Base-by-base conservation (phyloP, 208 protist species). In the Histomonas meleagridis region DNA sequence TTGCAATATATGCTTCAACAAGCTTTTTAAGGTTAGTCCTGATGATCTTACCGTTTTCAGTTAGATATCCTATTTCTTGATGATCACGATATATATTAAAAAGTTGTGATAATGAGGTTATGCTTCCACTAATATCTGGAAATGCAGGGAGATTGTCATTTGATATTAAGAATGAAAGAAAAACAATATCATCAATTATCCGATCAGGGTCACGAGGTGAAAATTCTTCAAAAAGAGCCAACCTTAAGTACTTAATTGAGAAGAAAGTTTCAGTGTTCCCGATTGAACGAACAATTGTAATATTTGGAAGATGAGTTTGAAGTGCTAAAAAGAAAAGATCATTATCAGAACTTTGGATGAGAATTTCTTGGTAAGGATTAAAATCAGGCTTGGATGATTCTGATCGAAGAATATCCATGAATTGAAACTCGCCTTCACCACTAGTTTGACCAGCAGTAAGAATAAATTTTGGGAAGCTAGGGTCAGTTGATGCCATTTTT, bases 401-500 rank as follows among this genome's bases (percentile, higher is more conserved):
- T 51, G 94, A 93, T 62, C 98, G 95, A 91, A 99, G 99, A 93
- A 97, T 99, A 91, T 98, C 96, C 90, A 99, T 98, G 92, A 99
- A 99, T 94, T 99, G 99, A 94, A 99, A 98, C 95, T 99, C 98
- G 32, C 98, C 98, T 95, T 99, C 98, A 3, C 98, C 98, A 16
- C 97, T 97, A 86, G 96, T 95, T 23, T 76, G 81, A 48, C 91
- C 91, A 53, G 91, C 92, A 18, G 90, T 93, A 90, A 92, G 93
- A 62, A 94, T 91, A 69, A 99, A 95, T 70, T 96, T 93, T 91
- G 97, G 96, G 65, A 92, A 99, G 12, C 46, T 5, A 16, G 40
- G 32, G 28, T 86, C 76, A 7, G 23, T 86, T 55, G 5, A 1
- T 38, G 18, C 69, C 12, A 43, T 40, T 18, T 91, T 46, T 69